Base-by-base conservation (phyloP, 1,284 basidiomycete species). In the Ustilago bromivora region DNA sequence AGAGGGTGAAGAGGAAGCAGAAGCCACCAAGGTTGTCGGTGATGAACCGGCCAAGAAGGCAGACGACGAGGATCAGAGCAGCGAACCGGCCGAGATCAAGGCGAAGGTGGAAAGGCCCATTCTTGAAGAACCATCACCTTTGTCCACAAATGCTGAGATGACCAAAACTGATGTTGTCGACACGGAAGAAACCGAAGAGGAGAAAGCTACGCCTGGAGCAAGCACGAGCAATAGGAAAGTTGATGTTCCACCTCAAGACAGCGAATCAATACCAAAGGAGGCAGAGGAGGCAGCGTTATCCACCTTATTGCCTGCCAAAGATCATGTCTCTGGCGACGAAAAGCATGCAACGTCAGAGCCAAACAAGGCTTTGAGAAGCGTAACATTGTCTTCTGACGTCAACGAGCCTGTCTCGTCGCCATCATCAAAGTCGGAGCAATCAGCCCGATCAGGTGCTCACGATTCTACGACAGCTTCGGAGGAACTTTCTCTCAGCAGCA, bases 1-100 rank as follows among this genome's bases (percentile, higher is more conserved):
- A 31, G 38, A 8, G 23, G 51, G 32, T 12, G 51, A 11, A 6
- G 51, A 36, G 10, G 38, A 57, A 54, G 58, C 49, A 46, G 62
- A 41, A 61, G 2, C 15, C 32, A n/a, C 52, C 52, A 4, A 35
- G 31, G 12, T n/a, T 4, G 12, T 34, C 11, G 11, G 32, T n/a
- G 23, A 40, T 41, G 49, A 55, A 32, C 9, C 32, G 8, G 34
- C 12, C n/a, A 17, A 35, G n/a, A 54, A 17, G 34, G 34, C 34
- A 5, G 6, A 19, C 12, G 43, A 19, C n/a, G 43, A 46, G 13
- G n/a, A 41, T n/a, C n/a, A 38, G 34, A 34, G 52, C 49, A 54
- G 11, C 34, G 17, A 19, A 9, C 17, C 12, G 12, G 15, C 23
- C 10, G 49, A 32, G 3, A 13, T 28, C 31, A 51, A 51, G 23